A percentile compares a stretch with the other conserved stretches of the same genome.
phyloP scores from a whole-genome alignment of 495 filamentous ascomycete genomes.

The Lasiosphaeria hispida region DNA sequence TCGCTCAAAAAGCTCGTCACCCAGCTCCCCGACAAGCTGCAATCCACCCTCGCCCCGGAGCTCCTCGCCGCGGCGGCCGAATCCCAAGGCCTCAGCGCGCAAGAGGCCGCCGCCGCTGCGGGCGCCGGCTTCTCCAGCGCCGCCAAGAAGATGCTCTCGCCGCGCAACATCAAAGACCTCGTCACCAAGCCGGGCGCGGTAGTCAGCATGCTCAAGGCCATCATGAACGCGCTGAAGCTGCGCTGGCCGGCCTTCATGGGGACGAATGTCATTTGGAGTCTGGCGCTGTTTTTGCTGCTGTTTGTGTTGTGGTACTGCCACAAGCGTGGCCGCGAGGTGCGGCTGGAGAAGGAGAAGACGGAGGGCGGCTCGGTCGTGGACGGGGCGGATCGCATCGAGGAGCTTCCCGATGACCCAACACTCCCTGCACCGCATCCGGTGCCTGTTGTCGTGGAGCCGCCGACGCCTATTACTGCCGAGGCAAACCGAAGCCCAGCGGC shows the following conservation, averaged over 20 bases:
- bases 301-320: constrained; percentile 97
- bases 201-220: constrained; percentile 74
- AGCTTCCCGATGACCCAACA: constrained; percentile 32
- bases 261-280: constrained; percentile 81
- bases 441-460: constrained; percentile 16
- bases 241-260: constrained; percentile 82
- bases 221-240: constrained; percentile 78
- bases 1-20: constrained; percentile 86
- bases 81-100: constrained; percentile 55
- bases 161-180: constrained; percentile 64
- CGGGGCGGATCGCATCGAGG: constrained; percentile 27
- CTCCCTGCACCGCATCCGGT: constrained; percentile 19
- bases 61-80: constrained; percentile 72
- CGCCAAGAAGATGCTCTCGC: constrained; percentile 39
- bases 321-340: constrained; percentile 81
- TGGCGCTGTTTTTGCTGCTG: constrained; percentile 80
- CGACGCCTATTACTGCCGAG: too few relatives aligned
- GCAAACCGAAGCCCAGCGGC: background rate
- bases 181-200: constrained; percentile 82
- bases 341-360: constrained; percentile 65
- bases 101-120: constrained; percentile 14
- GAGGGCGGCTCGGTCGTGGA: constrained; percentile 17
- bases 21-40: constrained; percentile 79
- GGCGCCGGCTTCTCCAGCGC: constrained; percentile 29
- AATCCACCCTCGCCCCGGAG: constrained; percentile 70